A percentile compares a stretch with the other conserved stretches of the same genome.
These are phyloP conservation scores for Nitzschia sp. DNA, from an alignment of 108 stramenopile species.

Conservation along the genomic window DNA sequence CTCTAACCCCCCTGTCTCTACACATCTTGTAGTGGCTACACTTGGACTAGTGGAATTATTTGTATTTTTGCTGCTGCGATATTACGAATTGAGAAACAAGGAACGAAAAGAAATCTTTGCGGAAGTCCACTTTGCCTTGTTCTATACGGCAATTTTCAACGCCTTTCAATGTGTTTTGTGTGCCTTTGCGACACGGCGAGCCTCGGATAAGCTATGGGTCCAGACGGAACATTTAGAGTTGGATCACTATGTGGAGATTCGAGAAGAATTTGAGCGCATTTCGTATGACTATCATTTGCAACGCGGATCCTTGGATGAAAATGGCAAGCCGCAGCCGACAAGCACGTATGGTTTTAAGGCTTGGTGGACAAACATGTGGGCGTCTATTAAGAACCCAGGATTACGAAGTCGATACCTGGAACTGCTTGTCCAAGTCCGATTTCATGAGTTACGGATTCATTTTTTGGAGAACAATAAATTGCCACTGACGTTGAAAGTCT, in stretches of 20 bases:
- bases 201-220: slow-evolving; percentile 70
- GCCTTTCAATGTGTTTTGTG: slow-evolving; percentile 71
- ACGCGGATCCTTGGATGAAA: slow-evolving; percentile 2
- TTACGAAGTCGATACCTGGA: slow-evolving; percentile 43
- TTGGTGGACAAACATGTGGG: not conserved
- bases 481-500: slow-evolving; percentile 72
- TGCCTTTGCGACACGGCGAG: slow-evolving; percentile 50
- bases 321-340: not conserved
- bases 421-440: slow-evolving; percentile 76
- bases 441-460: slow-evolving; percentile 83
- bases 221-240: slow-evolving; percentile 82
- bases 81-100: slow-evolving; percentile 49
- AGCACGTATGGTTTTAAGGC: no score
- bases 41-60: slow-evolving; percentile 77
- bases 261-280: slow-evolving; percentile 83
- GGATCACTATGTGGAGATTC: slow-evolving; percentile 87
- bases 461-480: slow-evolving; percentile 79
- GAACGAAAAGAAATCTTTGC: slow-evolving; percentile 72
- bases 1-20: no score
- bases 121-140: slow-evolving; percentile 88
- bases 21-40: slow-evolving; percentile 52
- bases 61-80: slow-evolving; percentile 67
- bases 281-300: slow-evolving; percentile 2
- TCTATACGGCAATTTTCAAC: slow-evolving; percentile 87
- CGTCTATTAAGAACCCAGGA: slow-evolving; percentile 25